These are phyloP conservation scores for Plenodomus tracheiphilus DNA, from an alignment of 2,329 filamentous ascomycete genomes.

Conservation along the genomic window DNA sequence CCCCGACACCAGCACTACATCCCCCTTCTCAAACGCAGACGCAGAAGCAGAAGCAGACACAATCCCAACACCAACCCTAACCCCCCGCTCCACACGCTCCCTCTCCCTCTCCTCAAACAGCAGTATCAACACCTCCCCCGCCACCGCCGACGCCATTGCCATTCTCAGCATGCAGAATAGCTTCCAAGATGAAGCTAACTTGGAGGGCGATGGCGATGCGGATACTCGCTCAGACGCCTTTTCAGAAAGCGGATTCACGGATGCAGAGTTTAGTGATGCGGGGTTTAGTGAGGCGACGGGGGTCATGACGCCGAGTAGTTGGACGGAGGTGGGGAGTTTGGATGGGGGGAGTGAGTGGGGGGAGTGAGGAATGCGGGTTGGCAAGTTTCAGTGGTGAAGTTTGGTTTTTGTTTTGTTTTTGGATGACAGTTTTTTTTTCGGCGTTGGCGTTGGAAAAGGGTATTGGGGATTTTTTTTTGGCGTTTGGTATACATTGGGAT, in stretches of 20 bases:
- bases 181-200: not conserved
- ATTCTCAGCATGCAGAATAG: conserved; percentile 39
- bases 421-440: too few species aligned
- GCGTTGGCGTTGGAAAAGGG: too few species aligned
- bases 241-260: conserved; percentile 41
- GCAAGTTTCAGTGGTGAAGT: too few species aligned
- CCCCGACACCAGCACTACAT: conserved; percentile 2
- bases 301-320: conserved; percentile 43
- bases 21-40: conserved; percentile 18
- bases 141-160: conserved; percentile 40
- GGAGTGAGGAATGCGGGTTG: conserved; percentile 30
- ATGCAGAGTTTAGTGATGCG: conserved; percentile 39
- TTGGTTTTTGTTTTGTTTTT: too few species aligned
- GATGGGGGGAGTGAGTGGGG: conserved; percentile 41
- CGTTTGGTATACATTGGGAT: too few species aligned
- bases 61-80: conserved; percentile 44
- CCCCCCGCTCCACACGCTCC: conserved; percentile 43
- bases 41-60: too few species aligned
- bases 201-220: conserved; percentile 37
- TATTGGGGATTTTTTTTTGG: too few species aligned
- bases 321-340: conserved; percentile 48
- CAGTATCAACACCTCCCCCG: conserved; percentile 35
- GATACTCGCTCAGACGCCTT: conserved; percentile 40
- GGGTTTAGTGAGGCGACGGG: conserved; percentile 40
- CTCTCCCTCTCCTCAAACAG: conserved; percentile 16